Percentiles rank a stretch among this genome's conserved stretches.
These are phyloP conservation scores for Letharia lupina DNA, from an alignment of 495 filamentous ascomycete genomes.

Conservation along the genomic window DNA sequence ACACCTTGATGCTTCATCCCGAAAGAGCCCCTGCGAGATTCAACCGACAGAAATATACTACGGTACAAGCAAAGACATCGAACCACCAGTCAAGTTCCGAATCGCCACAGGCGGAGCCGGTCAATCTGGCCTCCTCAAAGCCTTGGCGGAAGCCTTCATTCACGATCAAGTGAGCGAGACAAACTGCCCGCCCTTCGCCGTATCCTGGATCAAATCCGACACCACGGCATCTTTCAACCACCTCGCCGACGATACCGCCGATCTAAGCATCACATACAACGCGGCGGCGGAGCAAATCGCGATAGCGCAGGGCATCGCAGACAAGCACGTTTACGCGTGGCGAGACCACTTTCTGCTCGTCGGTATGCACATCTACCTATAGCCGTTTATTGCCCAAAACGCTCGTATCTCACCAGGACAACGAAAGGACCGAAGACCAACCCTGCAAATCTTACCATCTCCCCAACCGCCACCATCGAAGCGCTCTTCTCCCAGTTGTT, in stretches of 20 bases:
- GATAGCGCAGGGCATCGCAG: background rate
- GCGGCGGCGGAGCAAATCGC: background rate
- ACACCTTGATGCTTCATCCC: background rate
- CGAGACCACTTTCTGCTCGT: background rate
- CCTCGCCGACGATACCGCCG: background rate
- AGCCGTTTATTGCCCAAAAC: background rate
- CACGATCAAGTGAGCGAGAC: background rate
- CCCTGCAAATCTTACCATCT: background rate
- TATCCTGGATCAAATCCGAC: background rate
- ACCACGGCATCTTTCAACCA: background rate
- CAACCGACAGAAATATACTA: background rate
- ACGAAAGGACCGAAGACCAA: background rate
- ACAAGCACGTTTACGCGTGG: background rate
- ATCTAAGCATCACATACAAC: background rate
- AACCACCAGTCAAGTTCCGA: background rate
- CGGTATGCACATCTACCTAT: background rate
- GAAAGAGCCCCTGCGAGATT: background rate
- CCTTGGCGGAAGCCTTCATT: background rate
- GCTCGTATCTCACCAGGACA: background rate
- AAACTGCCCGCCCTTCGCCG: background rate
- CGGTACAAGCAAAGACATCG: background rate
- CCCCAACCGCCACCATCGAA: background rate
- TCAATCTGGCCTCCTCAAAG: background rate
- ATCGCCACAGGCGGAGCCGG: background rate
- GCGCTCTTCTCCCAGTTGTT: background rate